These are phyloP conservation scores for Rhizoclosmatium sp. DNA, from an alignment of 192 early-diverging fungal genomes.

Conservation along the genomic window DNA sequence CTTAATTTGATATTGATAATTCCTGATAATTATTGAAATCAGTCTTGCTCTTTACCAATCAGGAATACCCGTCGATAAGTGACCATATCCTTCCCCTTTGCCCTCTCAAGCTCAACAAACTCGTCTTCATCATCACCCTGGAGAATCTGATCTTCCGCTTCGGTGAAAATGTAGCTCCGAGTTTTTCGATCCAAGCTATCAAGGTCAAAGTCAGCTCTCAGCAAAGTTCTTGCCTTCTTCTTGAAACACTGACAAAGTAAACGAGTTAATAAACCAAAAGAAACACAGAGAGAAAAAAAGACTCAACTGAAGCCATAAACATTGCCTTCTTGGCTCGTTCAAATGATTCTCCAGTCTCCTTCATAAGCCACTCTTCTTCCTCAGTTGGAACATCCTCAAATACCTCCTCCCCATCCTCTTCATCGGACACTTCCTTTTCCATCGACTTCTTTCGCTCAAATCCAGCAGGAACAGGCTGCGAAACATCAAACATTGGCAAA, in stretches of 20 bases:
- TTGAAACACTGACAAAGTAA: conserved; percentile 5
- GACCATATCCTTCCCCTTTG: conserved; percentile 5
- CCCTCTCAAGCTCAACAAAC: neutral
- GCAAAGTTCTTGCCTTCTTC: neutral
- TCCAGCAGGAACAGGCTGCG: neutral
- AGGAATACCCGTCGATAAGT: neutral
- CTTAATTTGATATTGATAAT: too few relatives aligned
- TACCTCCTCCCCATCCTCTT: conserved; percentile 2
- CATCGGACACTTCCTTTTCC: neutral
- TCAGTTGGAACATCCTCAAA: neutral
- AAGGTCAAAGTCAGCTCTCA: neutral
- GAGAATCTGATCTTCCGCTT: conserved; percentile 3
- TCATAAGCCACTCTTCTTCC: neutral
- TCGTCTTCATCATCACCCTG: conserved; percentile 14
- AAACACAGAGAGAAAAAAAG: neutral
- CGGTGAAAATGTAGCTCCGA: neutral
- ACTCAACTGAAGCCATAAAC: neutral
- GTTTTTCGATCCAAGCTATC: neutral
- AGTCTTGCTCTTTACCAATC: neutral
- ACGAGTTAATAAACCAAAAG: neutral
- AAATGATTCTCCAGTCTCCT: conserved; percentile 18
- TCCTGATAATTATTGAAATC: too few relatives aligned
- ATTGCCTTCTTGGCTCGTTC: neutral
- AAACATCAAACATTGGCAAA: neutral
- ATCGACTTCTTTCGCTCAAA: neutral